Base-by-base conservation (phyloP, 108 stramenopile species). In the Cyclostephanos tholiformis region DNA sequence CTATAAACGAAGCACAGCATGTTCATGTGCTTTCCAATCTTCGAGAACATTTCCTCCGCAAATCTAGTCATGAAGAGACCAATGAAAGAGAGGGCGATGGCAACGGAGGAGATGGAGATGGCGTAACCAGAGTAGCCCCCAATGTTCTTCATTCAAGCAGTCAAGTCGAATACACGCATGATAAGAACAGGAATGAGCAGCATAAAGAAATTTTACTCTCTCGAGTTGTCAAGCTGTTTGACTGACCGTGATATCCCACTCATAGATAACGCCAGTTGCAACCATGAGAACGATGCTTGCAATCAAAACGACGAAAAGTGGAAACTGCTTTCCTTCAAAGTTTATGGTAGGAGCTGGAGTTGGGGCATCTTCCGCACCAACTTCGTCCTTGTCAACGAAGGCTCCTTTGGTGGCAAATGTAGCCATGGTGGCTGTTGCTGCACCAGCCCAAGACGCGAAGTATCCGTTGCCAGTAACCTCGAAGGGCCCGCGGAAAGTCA, bases 401-500 rank as follows among this genome's bases (percentile, higher is more conserved):
- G 59, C 59, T 22, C 26, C 26, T 26, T 61, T 36, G 10, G 59
- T 13, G 9, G 35, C 59, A 61, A 61, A 61, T 4, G 59, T 26
- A 61, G 59, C 59, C 59, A 61, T 61, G 32, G 59, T 8, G 35
- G 59, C 29, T 9, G 11, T 61, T 36, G 8, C 4, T 6, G 59
- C 64, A 9, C 64, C 64, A 26, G 64, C 64, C 64, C 64, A 65
- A 65, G 46, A 49, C 22, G 35, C 64, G 44, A 65, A 65, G 17
- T 65, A 65, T 46, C 64, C 64, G 48, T 65, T 65, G 64, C 64
- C 86, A 60, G 85, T 86, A 35, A 25, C 64, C 14, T 60, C 27
- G 58, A 87, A 87, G 12, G 86, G 86, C 22, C 86, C 86, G 12
- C 69, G 67, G 59, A 87, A 87, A 32, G 86, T 86, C 29, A 79